Conservation (phyloP, 2,329 filamentous ascomycete genomes). For the Dothidotthia symphoricarpi region DNA sequence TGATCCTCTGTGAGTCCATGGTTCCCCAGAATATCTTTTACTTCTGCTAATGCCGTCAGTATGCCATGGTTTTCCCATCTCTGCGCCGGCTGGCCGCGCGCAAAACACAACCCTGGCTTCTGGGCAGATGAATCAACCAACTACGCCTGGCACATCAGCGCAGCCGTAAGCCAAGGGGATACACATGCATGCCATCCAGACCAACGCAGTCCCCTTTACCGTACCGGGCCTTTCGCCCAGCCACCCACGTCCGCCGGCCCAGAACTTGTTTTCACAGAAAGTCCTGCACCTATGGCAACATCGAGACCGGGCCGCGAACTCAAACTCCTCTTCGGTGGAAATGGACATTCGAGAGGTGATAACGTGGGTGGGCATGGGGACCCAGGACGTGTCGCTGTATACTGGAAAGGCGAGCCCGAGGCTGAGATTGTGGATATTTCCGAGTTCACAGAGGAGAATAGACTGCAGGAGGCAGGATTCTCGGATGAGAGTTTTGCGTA, state of each 20-base stretch:
- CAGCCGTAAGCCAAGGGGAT: conserved; percentile 1
- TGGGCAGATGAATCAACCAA: conserved; percentile 25
- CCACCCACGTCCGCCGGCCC: not conserved
- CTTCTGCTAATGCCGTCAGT: no score
- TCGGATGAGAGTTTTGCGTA: conserved; percentile 23
- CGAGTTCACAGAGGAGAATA: conserved; percentile 19
- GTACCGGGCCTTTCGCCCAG: no score
- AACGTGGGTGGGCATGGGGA: conserved; percentile 19
- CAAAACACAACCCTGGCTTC: conserved; percentile 23
- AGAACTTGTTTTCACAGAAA: conserved; percentile 2
- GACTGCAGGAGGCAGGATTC: conserved; percentile 21
- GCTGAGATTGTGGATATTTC: conserved; percentile 21
- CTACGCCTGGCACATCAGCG: conserved; percentile 15
- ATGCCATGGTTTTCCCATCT: conserved; percentile 19
- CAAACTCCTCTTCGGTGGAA: conserved; percentile 28
- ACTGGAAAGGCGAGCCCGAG: conserved; percentile 20
- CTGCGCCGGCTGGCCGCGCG: conserved; percentile 24
- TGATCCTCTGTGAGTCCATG: no score
- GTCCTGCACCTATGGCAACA: conserved; percentile 21
- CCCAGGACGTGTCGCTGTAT: conserved; percentile 10
- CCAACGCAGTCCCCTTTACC: conserved; percentile 14
- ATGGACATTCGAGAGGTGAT: conserved; percentile 25
- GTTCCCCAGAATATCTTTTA: no score
- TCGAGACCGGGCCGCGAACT: conserved; percentile 15
- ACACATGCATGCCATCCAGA: conserved; percentile 20